Conservation (phyloP, 108 stramenopile genomes). For the Pseudonitzschia multiseries region DNA sequence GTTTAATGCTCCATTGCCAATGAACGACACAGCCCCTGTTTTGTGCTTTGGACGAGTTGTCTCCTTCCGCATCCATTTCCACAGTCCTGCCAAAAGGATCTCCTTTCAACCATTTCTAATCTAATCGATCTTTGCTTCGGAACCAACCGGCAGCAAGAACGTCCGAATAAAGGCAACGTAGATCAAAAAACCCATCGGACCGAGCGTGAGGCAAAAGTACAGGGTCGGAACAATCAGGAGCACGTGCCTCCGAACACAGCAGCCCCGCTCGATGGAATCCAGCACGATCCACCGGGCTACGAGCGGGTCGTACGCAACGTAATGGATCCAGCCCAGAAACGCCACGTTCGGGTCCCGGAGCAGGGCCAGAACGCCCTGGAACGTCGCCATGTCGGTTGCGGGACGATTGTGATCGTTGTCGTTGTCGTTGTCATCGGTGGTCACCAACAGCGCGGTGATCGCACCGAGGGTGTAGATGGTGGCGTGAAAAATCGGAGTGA, state of each 20-base stretch:
- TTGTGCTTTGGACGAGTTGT: too few species aligned
- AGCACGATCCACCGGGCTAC: conserved; percentile 31
- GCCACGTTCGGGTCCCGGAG: conserved; percentile 32
- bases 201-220: conserved; percentile 4
- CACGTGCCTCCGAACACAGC: conserved; percentile 7
- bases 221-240: conserved; percentile 22
- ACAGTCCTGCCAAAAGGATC: neutral
- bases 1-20: too few species aligned
- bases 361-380: conserved; percentile 26
- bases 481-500: conserved; percentile 21
- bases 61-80: too few species aligned
- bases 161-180: conserved; percentile 8
- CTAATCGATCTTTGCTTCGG: neutral
- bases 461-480: conserved; percentile 13
- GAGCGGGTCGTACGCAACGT: conserved; percentile 30
- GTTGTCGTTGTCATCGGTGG: too few species aligned
- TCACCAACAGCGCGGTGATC: conserved; percentile 9
- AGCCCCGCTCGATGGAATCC: conserved; percentile 27
- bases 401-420: too few species aligned
- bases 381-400: neutral
- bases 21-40: too few species aligned
- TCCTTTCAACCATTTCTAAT: neutral
- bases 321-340: conserved; percentile 38
- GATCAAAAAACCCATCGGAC: conserved; percentile 1
- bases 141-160: neutral